phyloP scores from a whole-genome alignment of 306 rosid species.

The Lagenaria siceraria region DNA sequence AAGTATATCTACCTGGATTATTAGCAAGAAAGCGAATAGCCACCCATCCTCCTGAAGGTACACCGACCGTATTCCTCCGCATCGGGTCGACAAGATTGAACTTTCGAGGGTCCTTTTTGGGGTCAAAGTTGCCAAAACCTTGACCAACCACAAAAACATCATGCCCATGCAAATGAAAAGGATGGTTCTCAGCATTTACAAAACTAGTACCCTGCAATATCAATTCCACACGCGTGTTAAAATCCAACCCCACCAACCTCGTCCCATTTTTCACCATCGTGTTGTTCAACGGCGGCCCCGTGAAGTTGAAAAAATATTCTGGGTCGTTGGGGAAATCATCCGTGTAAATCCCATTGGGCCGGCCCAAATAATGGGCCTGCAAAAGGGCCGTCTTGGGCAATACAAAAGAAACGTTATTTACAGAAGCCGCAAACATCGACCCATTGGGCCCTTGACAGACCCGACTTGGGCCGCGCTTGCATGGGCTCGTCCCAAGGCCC shows the following conservation, averaged over 20 bases:
- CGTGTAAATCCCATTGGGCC: conserved; percentile 32
- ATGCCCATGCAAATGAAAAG: conserved; percentile 61
- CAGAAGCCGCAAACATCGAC: conserved; percentile 57
- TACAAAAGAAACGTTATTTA: conserved; percentile 45
- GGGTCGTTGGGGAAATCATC: conserved; percentile 31
- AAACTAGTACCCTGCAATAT: conserved; percentile 51
- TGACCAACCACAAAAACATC: conserved; percentile 58
- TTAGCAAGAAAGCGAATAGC: conserved; percentile 51
- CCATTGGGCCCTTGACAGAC: conserved; percentile 61
- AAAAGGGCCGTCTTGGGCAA: conserved; percentile 44
- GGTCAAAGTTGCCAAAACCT: conserved; percentile 49
- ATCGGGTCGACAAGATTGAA: conserved; percentile 50
- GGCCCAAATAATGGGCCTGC: conserved; percentile 40
- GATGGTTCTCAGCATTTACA: conserved; percentile 47
- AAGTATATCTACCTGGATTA: conserved; percentile 37
- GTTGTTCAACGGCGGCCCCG: conserved; percentile 43
- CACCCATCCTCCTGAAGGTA: conserved; percentile 66
- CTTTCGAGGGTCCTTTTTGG: conserved; percentile 12
- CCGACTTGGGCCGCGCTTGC: conserved; percentile 18
- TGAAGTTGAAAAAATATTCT: conserved; percentile 32
- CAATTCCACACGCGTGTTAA: conserved; percentile 45
- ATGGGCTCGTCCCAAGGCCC: conserved; percentile 51
- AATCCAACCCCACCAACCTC: conserved; percentile 39
- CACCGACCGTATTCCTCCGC: conserved; percentile 43
- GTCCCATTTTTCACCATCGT: conserved; percentile 54